phyloP scores from a whole-genome alignment of 2,329 filamentous ascomycete genomes.

The Westerdykella aurantiaca region DNA sequence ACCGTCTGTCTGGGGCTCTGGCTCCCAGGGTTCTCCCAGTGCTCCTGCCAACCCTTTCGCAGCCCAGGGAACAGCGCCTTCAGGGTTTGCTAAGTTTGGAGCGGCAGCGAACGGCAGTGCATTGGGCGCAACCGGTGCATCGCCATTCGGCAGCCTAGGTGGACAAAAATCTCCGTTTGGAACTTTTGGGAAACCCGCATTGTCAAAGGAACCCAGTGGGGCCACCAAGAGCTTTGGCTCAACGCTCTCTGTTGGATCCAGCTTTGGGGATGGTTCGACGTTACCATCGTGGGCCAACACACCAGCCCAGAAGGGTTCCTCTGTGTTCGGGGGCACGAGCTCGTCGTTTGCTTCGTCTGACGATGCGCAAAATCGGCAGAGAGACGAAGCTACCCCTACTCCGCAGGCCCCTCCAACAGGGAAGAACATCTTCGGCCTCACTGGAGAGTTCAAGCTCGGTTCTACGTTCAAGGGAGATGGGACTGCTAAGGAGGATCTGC shows the following conservation, averaged over 20 bases:
- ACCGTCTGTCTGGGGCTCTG: slow-evolving; percentile 15
- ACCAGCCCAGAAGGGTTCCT: slow-evolving; percentile 22
- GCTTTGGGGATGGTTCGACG: slow-evolving; percentile 25
- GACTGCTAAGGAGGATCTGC: slow-evolving; percentile 54
- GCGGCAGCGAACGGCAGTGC: slow-evolving; percentile 6
- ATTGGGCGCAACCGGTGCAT: slow-evolving; percentile 14
- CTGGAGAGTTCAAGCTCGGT: slow-evolving; percentile 57
- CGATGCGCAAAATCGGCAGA: slow-evolving; percentile 20
- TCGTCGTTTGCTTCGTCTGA: slow-evolving; percentile 24
- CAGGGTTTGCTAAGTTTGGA: slow-evolving; percentile 32
- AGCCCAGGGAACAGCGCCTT: slow-evolving; percentile 13
- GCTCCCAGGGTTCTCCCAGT: slow-evolving; percentile 13
- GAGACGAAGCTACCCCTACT: slow-evolving; percentile 34
- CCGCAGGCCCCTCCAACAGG: slow-evolving; percentile 21
- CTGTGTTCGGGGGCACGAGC: slow-evolving; percentile 23
- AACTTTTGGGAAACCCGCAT: slow-evolving; percentile 8
- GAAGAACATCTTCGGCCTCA: slow-evolving; percentile 29
- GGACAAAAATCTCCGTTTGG: slow-evolving; percentile 29
- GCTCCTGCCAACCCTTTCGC: slow-evolving; percentile 25
- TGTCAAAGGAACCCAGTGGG: slow-evolving; percentile 18
- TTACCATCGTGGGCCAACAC: slow-evolving; percentile 30
- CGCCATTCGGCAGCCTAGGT: slow-evolving; percentile 29
- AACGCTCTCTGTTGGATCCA: slow-evolving; percentile 36
- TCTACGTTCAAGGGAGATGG: slow-evolving; percentile 63
- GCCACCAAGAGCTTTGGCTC: slow-evolving; percentile 38